Conservation (phyloP, 2,329 filamentous ascomycete species). For the Neospermospora avenae region DNA sequence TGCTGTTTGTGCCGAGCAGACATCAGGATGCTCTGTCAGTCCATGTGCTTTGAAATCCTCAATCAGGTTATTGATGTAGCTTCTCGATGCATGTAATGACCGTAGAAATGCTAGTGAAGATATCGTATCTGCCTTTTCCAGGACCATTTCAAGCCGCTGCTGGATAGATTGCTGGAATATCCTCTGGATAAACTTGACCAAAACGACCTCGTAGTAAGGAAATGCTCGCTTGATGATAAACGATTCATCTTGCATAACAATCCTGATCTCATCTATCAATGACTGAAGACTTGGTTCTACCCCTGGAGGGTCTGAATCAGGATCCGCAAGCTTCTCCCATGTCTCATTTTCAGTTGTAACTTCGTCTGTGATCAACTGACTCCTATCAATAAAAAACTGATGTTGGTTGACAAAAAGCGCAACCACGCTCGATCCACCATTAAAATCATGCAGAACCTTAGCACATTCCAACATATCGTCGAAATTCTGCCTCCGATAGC, state of each 20-base stretch:
- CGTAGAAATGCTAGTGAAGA: conserved; percentile 90
- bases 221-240: conserved; percentile 96
- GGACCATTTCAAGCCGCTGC: conserved; percentile 88
- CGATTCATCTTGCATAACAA: conserved; percentile 95
- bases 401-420: conserved; percentile 97
- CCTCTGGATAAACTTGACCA: conserved; percentile 89
- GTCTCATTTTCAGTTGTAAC: conserved; percentile 54
- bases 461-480: conserved; percentile 98
- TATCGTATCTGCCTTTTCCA: conserved; percentile 89
- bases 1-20: conserved; percentile 81
- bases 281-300: conserved; percentile 92
- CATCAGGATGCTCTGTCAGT: conserved; percentile 90
- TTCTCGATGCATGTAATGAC: conserved; percentile 84
- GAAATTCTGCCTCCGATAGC: conserved; percentile 91
- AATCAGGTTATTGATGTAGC: conserved; percentile 81
- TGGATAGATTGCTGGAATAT: conserved; percentile 98
- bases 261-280: conserved; percentile 87
- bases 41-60: conserved; percentile 95
- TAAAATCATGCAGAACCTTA: conserved; percentile 91
- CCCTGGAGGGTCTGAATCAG: conserved; percentile 85
- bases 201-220: conserved; percentile 90
- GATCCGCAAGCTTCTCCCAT: conserved; percentile 92
- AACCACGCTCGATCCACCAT: conserved; percentile 91
- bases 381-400: conserved; percentile 97
- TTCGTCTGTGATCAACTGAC: conserved; percentile 78